Evolutionary conservation across 1,284 basidiomycete species (phyloP).

Genomic region (Flammula alnicola): DNA sequence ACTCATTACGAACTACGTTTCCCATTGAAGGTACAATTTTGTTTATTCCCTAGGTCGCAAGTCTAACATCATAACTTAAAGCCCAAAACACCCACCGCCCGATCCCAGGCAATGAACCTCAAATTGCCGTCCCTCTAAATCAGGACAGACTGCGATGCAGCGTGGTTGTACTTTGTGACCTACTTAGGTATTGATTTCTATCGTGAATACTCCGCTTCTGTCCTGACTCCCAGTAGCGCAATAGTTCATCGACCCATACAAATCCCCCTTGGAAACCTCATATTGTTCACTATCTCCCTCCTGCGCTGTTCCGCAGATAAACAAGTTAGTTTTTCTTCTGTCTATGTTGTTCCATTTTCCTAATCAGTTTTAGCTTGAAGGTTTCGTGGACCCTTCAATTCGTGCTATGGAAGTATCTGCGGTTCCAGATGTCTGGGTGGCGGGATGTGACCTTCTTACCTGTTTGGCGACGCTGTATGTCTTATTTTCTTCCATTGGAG

Average conservation of each 20-base stretch:
- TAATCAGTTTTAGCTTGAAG: conserved; percentile 45
- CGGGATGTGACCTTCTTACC: conserved; percentile 56
- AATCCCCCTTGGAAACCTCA: conserved; percentile 69
- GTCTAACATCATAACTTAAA: conserved; percentile 3
- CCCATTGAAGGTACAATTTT: conserved; percentile 39
- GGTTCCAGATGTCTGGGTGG: conserved; percentile 56
- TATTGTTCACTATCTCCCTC: conserved; percentile 55
- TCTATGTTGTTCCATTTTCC: conserved; percentile 6
- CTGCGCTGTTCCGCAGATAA: conserved; percentile 64
- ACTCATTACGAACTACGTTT: conserved; percentile 63
- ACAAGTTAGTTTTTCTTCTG: conserved; percentile 38
- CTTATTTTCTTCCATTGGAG: neutral
- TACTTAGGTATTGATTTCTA: conserved; percentile 51
- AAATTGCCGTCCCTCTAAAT: conserved; percentile 49
- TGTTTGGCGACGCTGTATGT: conserved; percentile 55
- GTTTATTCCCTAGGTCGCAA: neutral
- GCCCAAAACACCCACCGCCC: conserved; percentile 13
- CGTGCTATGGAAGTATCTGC: conserved; percentile 58
- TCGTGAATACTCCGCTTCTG: neutral
- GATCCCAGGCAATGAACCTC: conserved; percentile 25
- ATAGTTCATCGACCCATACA: conserved; percentile 51
- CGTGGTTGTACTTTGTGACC: conserved; percentile 52
- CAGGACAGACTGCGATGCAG: conserved; percentile 63
- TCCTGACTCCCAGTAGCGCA: conserved; percentile 3
- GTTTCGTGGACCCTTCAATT: conserved; percentile 51